A percentile compares a stretch with the other conserved stretches of the same genome.
phyloP scores from a whole-genome alignment of 1,284 basidiomycete species.

The Trichosporon faecale region DNA sequence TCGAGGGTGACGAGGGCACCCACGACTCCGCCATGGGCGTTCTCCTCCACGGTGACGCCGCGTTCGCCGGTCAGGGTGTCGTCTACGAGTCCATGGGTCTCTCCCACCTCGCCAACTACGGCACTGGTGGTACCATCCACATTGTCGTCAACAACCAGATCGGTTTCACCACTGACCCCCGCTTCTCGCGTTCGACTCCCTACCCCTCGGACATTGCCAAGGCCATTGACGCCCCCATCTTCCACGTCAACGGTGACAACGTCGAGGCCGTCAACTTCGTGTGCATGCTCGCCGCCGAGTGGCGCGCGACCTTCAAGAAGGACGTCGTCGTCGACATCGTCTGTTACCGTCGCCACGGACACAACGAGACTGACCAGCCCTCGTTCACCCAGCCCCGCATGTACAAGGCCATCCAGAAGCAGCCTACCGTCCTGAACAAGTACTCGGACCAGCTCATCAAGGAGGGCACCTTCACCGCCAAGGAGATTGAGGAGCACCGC shows the following conservation, averaged over 20 bases:
- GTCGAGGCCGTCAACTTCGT: slow-evolving; percentile 98
- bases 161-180: slow-evolving; percentile 98
- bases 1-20: slow-evolving; percentile 77
- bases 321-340: slow-evolving; percentile 98
- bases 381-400: slow-evolving; percentile 98
- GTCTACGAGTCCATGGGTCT: slow-evolving; percentile 99
- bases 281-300: slow-evolving; percentile 96
- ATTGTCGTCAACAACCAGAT: slow-evolving; percentile 99
- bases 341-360: slow-evolving; percentile 97
- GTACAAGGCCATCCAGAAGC: slow-evolving; percentile 96
- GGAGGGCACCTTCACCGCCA: slow-evolving; percentile 90
- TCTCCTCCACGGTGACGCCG: slow-evolving; percentile 95
- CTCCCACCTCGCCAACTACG: slow-evolving; percentile 91
- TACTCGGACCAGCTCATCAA: slow-evolving; percentile 89
- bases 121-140: slow-evolving; percentile 97
- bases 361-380: slow-evolving; percentile 99
- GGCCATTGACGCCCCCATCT: slow-evolving; percentile 96
- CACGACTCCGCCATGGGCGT: slow-evolving; percentile 87
- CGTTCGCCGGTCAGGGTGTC: slow-evolving; percentile 96
- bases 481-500: slow-evolving; percentile 97
- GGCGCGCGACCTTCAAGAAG: slow-evolving; percentile 97
- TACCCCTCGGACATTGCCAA: slow-evolving; percentile 99
- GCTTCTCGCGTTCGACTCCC: slow-evolving; percentile 94
- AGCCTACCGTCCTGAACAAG: slow-evolving; percentile 85
- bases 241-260: slow-evolving; percentile 99